phyloP scores from a whole-genome alignment of 495 filamentous ascomycete genomes.

The Penicillium canescens region DNA sequence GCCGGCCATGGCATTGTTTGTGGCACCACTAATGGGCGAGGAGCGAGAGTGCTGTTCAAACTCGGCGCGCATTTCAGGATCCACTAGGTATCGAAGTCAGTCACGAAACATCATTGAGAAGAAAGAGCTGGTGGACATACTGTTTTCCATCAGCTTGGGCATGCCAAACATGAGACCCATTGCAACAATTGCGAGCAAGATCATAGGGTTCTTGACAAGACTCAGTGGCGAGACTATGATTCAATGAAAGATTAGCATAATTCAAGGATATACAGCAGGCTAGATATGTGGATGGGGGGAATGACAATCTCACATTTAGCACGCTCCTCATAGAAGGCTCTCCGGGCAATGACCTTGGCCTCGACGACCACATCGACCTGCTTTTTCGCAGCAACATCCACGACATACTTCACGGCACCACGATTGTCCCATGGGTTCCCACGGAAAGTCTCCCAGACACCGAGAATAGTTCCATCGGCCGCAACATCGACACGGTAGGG shows the following conservation, averaged over 20 bases:
- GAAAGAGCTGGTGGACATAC: conserved; percentile 55
- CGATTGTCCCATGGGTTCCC: conserved; percentile 86
- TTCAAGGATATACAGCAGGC: neutral
- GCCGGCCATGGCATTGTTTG: conserved; percentile 38
- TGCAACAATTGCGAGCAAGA: conserved; percentile 80
- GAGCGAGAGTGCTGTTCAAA: conserved; percentile 87
- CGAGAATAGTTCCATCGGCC: conserved; percentile 42
- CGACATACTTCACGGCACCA: conserved; percentile 56
- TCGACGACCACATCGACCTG: conserved; percentile 51
- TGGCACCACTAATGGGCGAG: conserved; percentile 56
- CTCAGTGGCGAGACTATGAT: conserved; percentile 57
- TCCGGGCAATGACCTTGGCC: conserved; percentile 57
- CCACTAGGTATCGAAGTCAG: conserved; percentile 60
- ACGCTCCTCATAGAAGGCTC: conserved; percentile 74
- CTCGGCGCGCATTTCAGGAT: conserved; percentile 88
- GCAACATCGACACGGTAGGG: conserved; percentile 74
- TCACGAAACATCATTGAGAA: neutral
- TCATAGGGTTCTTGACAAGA: conserved; percentile 92
- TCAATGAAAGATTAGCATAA: neutral
- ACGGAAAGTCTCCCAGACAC: conserved; percentile 84
- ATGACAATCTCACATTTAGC: conserved; percentile 62
- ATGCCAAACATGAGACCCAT: conserved; percentile 82
- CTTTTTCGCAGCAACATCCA: conserved; percentile 18
- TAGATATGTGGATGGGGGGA: neutral
- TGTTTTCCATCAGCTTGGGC: conserved; percentile 93